Conservation (phyloP, 257 asterid genomes). For the Salvia splendens region DNA sequence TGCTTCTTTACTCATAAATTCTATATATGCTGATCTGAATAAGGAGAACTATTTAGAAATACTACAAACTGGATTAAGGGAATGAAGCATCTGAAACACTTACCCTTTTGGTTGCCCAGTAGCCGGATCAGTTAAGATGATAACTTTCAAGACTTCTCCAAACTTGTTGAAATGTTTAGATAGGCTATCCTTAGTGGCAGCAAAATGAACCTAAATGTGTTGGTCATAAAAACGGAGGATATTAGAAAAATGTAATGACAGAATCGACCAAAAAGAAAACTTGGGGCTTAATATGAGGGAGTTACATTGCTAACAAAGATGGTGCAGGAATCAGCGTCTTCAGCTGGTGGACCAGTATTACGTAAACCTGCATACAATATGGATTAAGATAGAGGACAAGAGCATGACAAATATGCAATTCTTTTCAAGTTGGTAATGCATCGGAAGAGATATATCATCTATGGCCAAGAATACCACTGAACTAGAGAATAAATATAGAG, state of each 20-base stretch:
- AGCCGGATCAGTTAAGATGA: slow-evolving; percentile 72
- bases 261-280: slow-evolving; percentile 25
- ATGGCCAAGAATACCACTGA: slow-evolving; percentile 23
- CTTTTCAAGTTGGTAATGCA: slow-evolving; percentile 12
- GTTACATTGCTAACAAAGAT: slow-evolving; percentile 89
- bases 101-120: slow-evolving; percentile 98
- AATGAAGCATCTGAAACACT: slow-evolving; percentile 32
- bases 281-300: slow-evolving; percentile 24
- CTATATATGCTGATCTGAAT: slow-evolving; percentile 91
- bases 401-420: slow-evolving; percentile 12
- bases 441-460: slow-evolving; percentile 14
- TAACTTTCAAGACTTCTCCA: slow-evolving; percentile 83
- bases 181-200: slow-evolving; percentile 93
- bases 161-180: slow-evolving; percentile 84
- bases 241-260: slow-evolving; percentile 6
- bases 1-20: slow-evolving; percentile 79
- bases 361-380: slow-evolving; percentile 49
- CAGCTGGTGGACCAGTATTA: slow-evolving; percentile 59
- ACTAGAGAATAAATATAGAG: slow-evolving; percentile 16
- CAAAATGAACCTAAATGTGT: slow-evolving; percentile 86
- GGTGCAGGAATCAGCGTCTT: slow-evolving; percentile 84
- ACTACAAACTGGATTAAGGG: background rate
- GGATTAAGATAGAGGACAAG: slow-evolving; percentile 21
- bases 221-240: slow-evolving; percentile 22
- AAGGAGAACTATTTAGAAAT: slow-evolving; percentile 20